Conservation (phyloP, 306 rosid genomes). For the Castanea mollissima region DNA sequence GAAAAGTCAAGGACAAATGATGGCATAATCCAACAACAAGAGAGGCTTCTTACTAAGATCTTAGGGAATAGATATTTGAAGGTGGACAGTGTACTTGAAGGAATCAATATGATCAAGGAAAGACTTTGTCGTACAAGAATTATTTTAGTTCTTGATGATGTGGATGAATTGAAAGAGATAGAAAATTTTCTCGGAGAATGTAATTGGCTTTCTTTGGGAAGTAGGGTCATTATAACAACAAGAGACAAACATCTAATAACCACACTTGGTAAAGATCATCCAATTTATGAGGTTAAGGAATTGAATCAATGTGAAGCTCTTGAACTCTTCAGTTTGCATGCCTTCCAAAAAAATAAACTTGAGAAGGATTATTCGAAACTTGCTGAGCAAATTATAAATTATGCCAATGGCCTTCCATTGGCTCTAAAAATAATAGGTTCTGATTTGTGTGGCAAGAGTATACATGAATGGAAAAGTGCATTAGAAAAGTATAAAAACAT, state of each 20-base stretch:
- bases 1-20: not conserved
- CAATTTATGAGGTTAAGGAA: not conserved
- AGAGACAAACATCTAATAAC: not conserved
- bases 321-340: no score
- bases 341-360: not conserved
- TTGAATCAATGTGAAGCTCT: no score
- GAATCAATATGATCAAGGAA: conserved; percentile 7
- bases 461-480: conserved; percentile 11
- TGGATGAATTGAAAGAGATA: conserved; percentile 10
- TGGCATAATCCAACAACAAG: conserved; percentile 16
- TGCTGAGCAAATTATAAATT: not conserved
- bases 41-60: conserved; percentile 11
- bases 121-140: conserved; percentile 9
- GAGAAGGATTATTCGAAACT: not conserved
- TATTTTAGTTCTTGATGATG: conserved; percentile 23
- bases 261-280: not conserved
- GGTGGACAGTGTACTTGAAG: not conserved
- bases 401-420: conserved; percentile 8
- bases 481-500: conserved; percentile 8
- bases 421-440: not conserved
- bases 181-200: conserved; percentile 6
- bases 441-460: no score
- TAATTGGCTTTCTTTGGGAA: conserved; percentile 20
- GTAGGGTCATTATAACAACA: conserved; percentile 22
- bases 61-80: conserved; percentile 5